phyloP scores from a whole-genome alignment of 306 rosid genomes.

The Oxytropis ochrocephala region DNA sequence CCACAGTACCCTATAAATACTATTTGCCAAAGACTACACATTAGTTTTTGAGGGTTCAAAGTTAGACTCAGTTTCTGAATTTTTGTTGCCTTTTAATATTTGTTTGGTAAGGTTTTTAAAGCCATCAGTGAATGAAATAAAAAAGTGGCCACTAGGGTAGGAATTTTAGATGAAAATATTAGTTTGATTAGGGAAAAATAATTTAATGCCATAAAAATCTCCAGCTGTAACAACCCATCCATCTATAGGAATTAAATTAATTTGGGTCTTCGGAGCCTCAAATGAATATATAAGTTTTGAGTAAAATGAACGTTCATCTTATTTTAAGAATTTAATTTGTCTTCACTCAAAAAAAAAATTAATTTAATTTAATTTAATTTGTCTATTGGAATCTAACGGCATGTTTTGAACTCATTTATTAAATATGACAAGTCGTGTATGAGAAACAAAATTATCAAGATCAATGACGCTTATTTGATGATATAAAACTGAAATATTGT shows the following conservation, averaged over 20 bases:
- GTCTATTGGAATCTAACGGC: too few relatives aligned
- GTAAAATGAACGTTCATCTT: too few relatives aligned
- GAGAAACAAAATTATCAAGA: too few relatives aligned
- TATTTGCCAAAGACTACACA: neutral
- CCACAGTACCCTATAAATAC: constrained; percentile 2
- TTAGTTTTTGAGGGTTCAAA: neutral
- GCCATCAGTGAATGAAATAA: neutral
- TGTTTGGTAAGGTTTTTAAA: constrained; percentile 4
- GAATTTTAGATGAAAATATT: neutral
- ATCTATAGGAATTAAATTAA: too few relatives aligned
- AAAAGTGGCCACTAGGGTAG: neutral
- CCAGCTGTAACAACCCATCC: neutral
- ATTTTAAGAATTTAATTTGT: too few relatives aligned
- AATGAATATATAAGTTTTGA: too few relatives aligned
- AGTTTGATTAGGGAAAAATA: neutral
- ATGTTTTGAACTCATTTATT: too few relatives aligned
- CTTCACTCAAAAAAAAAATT: too few relatives aligned
- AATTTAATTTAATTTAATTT: too few relatives aligned
- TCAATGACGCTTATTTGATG: too few relatives aligned
- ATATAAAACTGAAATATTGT: too few relatives aligned
- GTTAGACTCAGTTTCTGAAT: neutral
- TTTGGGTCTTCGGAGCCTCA: neutral
- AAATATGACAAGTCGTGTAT: too few relatives aligned
- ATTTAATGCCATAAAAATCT: neutral
- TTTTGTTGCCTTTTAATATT: neutral